These are phyloP conservation scores for Nicotiana rustica DNA, from an alignment of 305 asterid genomes.

Conservation along the genomic window DNA sequence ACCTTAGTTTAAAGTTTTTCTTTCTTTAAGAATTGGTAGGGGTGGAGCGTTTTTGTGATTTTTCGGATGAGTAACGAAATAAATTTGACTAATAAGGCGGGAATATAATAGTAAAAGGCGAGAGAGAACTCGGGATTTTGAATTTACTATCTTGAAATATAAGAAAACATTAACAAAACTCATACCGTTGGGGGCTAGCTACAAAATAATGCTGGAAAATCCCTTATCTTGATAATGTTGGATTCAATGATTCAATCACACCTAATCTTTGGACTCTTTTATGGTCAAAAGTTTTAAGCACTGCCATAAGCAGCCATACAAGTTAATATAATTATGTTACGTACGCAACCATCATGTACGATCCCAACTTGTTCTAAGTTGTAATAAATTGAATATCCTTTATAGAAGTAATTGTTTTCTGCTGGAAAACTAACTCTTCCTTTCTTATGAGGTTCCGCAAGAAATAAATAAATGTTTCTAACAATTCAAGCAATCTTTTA, in stretches of 20 bases:
- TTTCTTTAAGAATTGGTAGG: too few relatives aligned
- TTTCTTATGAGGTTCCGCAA: neutral
- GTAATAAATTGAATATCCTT: neutral
- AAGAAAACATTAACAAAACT: too few relatives aligned
- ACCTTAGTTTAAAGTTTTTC: too few relatives aligned
- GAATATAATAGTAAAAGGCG: too few relatives aligned
- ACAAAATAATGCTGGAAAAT: neutral
- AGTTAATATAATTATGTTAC: neutral
- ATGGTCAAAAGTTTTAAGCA: slow-evolving; percentile 25
- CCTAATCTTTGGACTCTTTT: slow-evolving; percentile 6
- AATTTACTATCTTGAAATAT: too few relatives aligned
- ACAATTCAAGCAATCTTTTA: neutral
- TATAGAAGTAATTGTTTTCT: neutral
- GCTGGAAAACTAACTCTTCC: slow-evolving; percentile 21
- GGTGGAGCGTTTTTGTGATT: too few relatives aligned
- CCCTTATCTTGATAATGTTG: neutral
- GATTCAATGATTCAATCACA: neutral
- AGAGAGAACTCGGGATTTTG: too few relatives aligned
- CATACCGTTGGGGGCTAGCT: too few relatives aligned
- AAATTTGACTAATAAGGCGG: too few relatives aligned
- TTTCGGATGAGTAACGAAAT: too few relatives aligned
- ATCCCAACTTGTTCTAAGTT: neutral
- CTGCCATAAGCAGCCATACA: neutral
- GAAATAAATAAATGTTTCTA: neutral
- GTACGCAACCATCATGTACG: neutral